These are phyloP conservation scores for Pseudocercospora pini-densiflorae DNA, from an alignment of 2,329 filamentous ascomycete genomes.

Conservation along the genomic window DNA sequence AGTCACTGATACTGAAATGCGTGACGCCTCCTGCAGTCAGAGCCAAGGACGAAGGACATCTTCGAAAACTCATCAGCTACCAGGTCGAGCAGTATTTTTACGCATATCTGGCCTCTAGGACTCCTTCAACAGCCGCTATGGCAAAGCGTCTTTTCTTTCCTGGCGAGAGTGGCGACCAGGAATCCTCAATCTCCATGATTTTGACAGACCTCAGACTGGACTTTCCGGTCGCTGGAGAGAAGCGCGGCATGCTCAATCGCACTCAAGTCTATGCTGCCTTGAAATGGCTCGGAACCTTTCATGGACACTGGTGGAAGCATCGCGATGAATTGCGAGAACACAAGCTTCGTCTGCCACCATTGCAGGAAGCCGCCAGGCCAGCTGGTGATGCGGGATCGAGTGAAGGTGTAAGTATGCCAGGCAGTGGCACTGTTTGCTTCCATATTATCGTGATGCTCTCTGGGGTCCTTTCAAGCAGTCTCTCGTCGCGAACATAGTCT, in stretches of 20 bases:
- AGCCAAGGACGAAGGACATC: conserved; percentile 62
- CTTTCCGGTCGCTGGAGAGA: conserved; percentile 63
- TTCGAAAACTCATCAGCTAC: conserved; percentile 70
- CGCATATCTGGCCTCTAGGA: conserved; percentile 55
- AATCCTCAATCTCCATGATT: conserved; percentile 56
- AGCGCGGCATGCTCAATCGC: conserved; percentile 52
- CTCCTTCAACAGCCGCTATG: conserved; percentile 53
- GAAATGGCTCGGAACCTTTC: conserved; percentile 67
- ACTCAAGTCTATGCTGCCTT: conserved; percentile 59
- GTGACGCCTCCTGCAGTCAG: conserved; percentile 57
- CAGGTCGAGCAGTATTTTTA: conserved; percentile 72
- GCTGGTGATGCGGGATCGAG: neutral
- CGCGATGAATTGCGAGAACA: conserved; percentile 35
- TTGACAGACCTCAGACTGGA: conserved; percentile 60
- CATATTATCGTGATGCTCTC: too few species aligned
- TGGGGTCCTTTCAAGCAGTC: too few species aligned
- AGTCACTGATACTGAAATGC: conserved; percentile 60
- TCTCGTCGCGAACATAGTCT: too few species aligned
- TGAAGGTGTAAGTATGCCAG: conserved; percentile 14
- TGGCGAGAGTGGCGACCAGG: neutral
- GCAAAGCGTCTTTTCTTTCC: conserved; percentile 51
- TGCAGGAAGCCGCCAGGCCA: conserved; percentile 51
- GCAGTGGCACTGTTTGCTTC: too few species aligned
- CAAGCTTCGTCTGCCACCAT: conserved; percentile 58
- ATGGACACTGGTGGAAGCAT: conserved; percentile 57